These are phyloP conservation scores for Coniophora puteana DNA, from an alignment of 1,284 basidiomycete species.

Conservation along the genomic window DNA sequence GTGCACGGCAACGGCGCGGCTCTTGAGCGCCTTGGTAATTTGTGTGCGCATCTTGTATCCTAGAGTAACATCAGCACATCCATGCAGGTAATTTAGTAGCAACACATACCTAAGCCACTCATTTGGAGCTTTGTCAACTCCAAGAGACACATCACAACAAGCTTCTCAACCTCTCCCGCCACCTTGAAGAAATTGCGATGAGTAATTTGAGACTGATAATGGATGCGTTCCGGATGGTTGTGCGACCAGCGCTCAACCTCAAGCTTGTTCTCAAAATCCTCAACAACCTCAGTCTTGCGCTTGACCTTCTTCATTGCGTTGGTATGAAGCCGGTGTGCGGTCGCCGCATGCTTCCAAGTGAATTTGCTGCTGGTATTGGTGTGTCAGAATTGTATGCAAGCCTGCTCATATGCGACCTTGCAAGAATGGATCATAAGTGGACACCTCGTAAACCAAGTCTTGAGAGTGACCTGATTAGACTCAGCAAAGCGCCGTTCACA, in stretches of 20 bases:
- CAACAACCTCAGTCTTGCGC: neutral
- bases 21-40: constrained; percentile 2
- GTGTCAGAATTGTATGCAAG: neutral
- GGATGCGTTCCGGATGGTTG: neutral
- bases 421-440: neutral
- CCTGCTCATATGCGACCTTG: neutral
- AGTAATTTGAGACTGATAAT: neutral
- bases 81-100: no score
- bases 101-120: neutral
- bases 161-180: neutral
- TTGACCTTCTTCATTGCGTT: neutral
- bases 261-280: neutral
- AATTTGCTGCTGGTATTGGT: neutral
- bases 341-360: neutral
- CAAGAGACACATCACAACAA: neutral
- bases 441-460: no score
- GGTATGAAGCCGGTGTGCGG: neutral
- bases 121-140: neutral
- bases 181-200: neutral
- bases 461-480: neutral
- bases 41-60: constrained; percentile 4
- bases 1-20: neutral
- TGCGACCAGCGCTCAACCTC: neutral
- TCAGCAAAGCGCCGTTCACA: neutral
- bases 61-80: constrained; percentile 1